Base-by-base conservation (phyloP, 2,329 filamentous ascomycete species). In the Aspergillus awamori region DNA sequence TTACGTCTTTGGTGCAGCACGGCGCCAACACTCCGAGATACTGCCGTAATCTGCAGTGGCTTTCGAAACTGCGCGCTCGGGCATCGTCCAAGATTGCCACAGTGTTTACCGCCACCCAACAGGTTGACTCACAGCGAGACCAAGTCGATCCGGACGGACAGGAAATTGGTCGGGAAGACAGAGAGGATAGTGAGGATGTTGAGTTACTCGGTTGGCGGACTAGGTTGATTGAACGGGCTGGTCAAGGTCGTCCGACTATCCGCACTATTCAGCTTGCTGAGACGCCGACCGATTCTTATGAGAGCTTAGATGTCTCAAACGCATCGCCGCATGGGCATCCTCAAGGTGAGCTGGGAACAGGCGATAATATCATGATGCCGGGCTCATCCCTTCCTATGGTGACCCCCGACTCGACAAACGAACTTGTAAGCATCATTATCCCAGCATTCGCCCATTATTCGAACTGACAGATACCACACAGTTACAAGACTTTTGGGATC, bases 401-500 rank as follows among this genome's bases (percentile, higher is more conserved):
- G 33, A 54, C 52, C 5, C 52, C 52, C 10, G 52, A 43, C 24
- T 54, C 52, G n/a, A 54, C 52, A 20, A 38, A 54, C 24, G 52
- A 54, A 26, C 52, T 54, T 11, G 52, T 54, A n/a, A 17, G 52
- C 36, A 20, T n/a, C 6, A 11, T 13, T 17, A 22, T 11, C 20
- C 15, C 8, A 54, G n/a, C 36, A 5, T 43, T 15, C 20, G n/a
- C 17, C 36, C n/a, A 39, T 11, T 41, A 20, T 13, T 22, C 7
- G 17, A 15, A 36, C 52, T 54, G 20, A 54, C 33, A 8, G n/a
- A 20, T 26, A 13, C 20, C 4, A 8, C 36, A 39, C 7, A 54
- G 52, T 54, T 54, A 41, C 52, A 54, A 26, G 52, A 54, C 30
- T 54, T 54, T 39, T 54, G 52, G 52, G 52, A 54, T 54, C 52